Evolutionary conservation across 805 yeast species (phyloP), one percentile per base, ranked within the genome.

Genomic region (Komagataella phaffii): DNA sequence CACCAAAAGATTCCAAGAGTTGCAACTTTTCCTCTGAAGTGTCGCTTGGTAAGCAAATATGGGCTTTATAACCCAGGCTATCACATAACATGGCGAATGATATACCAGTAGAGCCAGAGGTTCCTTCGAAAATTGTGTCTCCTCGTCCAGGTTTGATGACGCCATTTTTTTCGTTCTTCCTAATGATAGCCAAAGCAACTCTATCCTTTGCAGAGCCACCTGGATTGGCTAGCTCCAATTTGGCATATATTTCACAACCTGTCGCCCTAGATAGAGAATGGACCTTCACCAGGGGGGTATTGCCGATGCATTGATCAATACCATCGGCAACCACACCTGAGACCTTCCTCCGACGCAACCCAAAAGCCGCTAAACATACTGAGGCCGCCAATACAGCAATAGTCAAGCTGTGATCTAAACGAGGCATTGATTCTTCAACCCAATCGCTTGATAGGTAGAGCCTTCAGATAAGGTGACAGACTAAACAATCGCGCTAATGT

Each of bases 121-220:
- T 93, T 6, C 99, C 99, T 68, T 91, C 99, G 64, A 82, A 89
- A 1, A 91, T 84, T 12, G 81, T 72, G 59, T 88, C 93, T 1
- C 86, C 88, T 50, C 73, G 66, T 46, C 77, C 64, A 0, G 87
- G 85, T 4, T 69, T 62, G 45, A 90, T 64, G 5, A 70, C 61
- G 0, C 93, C 93, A 48, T 59, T 49, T 4, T 57, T 52, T 61
- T 88, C 96, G 52, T 85, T 85, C 19, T 79, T 78, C 52, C 78
- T 70, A 17, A 91, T 84, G 47, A 91, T 84, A 3, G 93, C 88
- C 18, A 86, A 68, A 0, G 98, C 98, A 17, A 93, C 96, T 47
- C 99, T 71, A 63, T 91, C 99, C 58, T 91, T 91, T 3, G 98
- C 96, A 50, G 95, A 85, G 0, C 98, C 98, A 1, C 91, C 99